These are phyloP conservation scores for Sugiyamaella chiloensis DNA, from an alignment of 805 yeast species.

Conservation along the genomic window DNA sequence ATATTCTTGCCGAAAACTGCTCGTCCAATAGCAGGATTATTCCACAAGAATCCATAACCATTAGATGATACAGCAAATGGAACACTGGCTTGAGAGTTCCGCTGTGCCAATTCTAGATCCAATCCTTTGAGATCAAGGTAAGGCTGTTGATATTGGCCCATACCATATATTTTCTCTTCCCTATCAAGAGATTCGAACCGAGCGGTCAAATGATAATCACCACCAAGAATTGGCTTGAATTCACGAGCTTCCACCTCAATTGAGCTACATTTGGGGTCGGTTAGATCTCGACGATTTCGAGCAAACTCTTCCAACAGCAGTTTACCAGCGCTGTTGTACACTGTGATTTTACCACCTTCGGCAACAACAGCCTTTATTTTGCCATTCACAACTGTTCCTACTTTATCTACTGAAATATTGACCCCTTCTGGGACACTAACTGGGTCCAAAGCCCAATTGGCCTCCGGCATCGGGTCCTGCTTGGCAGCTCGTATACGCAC, in stretches of 20 bases:
- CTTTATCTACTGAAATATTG: background rate
- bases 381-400: constrained; percentile 16
- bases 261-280: constrained; percentile 22
- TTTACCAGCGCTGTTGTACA: constrained; percentile 17
- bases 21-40: constrained; percentile 22
- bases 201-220: constrained; percentile 16
- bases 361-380: constrained; percentile 16
- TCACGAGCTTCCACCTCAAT: constrained; percentile 23
- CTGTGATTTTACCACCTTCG: constrained; percentile 16
- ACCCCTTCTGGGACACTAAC: background rate
- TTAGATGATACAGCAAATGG: constrained; percentile 22
- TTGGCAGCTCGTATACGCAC: constrained; percentile 19
- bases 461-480: constrained; percentile 1
- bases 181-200: constrained; percentile 18
- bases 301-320: constrained; percentile 20
- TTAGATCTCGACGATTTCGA: constrained; percentile 19
- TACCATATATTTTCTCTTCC: constrained; percentile 23
- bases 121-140: constrained; percentile 20
- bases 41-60: constrained; percentile 23
- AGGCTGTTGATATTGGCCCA: constrained; percentile 25
- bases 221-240: constrained; percentile 17
- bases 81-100: constrained; percentile 24
- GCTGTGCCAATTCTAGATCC: constrained; percentile 22
- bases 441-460: constrained; percentile 19
- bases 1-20: constrained; percentile 24